A percentile compares a stretch with the other conserved stretches of the same genome.
Evolutionary conservation across 768 basidiomycete genomes (phyloP).

Genomic region (Pluteus cervinus): DNA sequence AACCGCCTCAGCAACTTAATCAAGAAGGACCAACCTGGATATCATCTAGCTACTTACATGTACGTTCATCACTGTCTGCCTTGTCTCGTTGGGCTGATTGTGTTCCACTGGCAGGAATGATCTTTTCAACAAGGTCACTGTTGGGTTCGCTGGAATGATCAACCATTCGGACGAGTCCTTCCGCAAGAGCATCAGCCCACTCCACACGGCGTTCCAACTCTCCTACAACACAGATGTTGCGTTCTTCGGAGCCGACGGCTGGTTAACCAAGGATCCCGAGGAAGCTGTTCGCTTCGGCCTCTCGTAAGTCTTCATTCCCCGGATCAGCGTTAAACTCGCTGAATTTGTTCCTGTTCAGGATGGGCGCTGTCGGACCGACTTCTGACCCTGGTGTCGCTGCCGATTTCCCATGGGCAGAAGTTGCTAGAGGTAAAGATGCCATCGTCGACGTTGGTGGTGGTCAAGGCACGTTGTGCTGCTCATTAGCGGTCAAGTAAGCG

Average conservation of each 20-base stretch:
- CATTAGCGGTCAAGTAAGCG: constrained; percentile 27
- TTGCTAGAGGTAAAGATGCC: constrained; percentile 27
- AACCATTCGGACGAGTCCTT: constrained; percentile 28
- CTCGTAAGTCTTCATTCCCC: constrained; percentile 15
- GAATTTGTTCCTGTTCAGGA: constrained; percentile 12
- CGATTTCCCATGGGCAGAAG: constrained; percentile 32
- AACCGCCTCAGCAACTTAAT: constrained; percentile 29
- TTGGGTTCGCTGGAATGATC: constrained; percentile 25
- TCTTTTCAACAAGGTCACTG: constrained; percentile 27
- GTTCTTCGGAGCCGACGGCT: constrained; percentile 29
- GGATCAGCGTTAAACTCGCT: neutral
- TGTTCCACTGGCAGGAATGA: constrained; percentile 21
- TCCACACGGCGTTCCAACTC: constrained; percentile 32
- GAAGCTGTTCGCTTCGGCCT: constrained; percentile 29
- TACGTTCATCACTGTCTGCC: constrained; percentile 8
- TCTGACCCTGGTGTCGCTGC: constrained; percentile 31
- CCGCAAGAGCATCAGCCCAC: constrained; percentile 25
- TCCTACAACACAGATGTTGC: constrained; percentile 27
- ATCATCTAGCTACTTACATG: constrained; percentile 31
- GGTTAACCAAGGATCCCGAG: constrained; percentile 30
- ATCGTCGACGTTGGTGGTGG: constrained; percentile 36
- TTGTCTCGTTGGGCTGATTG: neutral
- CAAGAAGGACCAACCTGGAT: constrained; percentile 28
- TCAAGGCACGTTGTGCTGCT: constrained; percentile 31
- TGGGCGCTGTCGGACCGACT: constrained; percentile 31